Evolutionary conservation across 2,329 filamentous ascomycete species (phyloP), one percentile per base, ranked within the genome.

Genomic region (Talaromyces sp.): DNA sequence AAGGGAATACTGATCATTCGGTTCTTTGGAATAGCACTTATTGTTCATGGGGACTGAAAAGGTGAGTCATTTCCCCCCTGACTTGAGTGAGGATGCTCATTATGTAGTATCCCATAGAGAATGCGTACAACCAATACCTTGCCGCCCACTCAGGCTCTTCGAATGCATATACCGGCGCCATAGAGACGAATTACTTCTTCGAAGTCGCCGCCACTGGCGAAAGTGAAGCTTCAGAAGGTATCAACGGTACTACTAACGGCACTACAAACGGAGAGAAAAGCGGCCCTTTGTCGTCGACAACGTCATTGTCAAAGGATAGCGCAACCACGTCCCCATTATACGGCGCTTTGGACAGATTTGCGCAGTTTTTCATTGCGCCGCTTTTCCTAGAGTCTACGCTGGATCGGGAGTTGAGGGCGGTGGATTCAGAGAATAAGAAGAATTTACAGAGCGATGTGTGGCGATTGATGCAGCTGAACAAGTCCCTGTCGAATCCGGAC

Each of bases 1-100:
- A 37, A 22, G 31, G 37, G 5, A 37, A 58, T 47, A 59, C 50
- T 59, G 3, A 65, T 49, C 8, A 10, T 49, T 19, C n/a, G 25
- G 2, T 7, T 25, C 17, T 45, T 10, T 13, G 27, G 27, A 3
- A 31, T 58, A 65, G 83, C 94, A 97, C 85, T 82, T 97, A 69
- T 82, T 99, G 27, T 99, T 99, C 82, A 98, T 99, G 95, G 95
- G 95, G 59, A 99, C 95, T 8, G 90, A 97, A 78, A 99, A 98
- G 84, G 88, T 89, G 77, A 68, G 77, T 69, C 27, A 61, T 47
- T 37, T 11, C 27, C 35, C 63, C 25, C 11, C 9, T 25, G 2
- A 6, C 33, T 11, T 3, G 10, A 22, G n/a, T 8, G n/a, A 39
- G 8, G 11, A 13, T 22, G 33, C 52, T 56, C 11, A 56, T 47